A percentile compares a stretch with the other conserved stretches of the same genome.
Evolutionary conservation across 2,329 filamentous ascomycete species (phyloP).

Genomic region (Didymella pomorum): DNA sequence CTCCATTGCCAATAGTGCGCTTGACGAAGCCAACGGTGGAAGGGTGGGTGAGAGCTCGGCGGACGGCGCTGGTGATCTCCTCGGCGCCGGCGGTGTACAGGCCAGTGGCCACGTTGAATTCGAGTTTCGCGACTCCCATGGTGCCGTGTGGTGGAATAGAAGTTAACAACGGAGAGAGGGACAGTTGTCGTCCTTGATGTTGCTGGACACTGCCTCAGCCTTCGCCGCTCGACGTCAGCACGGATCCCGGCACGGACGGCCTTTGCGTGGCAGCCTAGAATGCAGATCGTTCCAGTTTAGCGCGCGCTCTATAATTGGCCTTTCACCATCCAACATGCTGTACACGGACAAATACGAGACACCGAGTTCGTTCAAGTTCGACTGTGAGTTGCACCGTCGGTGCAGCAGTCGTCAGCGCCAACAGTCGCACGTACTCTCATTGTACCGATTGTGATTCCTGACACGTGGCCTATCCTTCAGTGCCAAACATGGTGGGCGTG

Average conservation of each 20-base stretch:
- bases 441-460: no score
- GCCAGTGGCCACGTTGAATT: constrained; percentile 15
- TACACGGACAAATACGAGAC: constrained; percentile 16
- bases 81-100: constrained; percentile 13
- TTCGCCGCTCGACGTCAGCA: constrained; percentile 9
- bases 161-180: constrained; percentile 14
- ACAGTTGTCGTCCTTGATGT: constrained; percentile 20
- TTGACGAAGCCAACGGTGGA: constrained; percentile 37
- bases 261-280: constrained; percentile 23
- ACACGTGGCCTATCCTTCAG: not conserved
- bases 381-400: not conserved
- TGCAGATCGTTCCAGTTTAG: constrained; percentile 23
- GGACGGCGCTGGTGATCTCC: constrained; percentile 42
- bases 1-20: constrained; percentile 32
- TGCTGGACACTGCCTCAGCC: constrained; percentile 8
- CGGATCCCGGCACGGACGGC: constrained; percentile 8
- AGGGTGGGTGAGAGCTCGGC: constrained; percentile 43
- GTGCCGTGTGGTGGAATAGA: constrained; percentile 5
- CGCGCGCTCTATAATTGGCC: constrained; percentile 30
- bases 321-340: constrained; percentile 11
- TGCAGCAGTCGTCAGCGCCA: not conserved
- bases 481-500: not conserved
- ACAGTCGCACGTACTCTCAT: not conserved
- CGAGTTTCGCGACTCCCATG: constrained; percentile 14
- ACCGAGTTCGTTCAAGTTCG: not conserved